Evolutionary conservation across 2,329 filamentous ascomycete species (phyloP), one percentile per base, ranked within the genome.

Genomic region (Ophiosphaerella herpotricha): DNA sequence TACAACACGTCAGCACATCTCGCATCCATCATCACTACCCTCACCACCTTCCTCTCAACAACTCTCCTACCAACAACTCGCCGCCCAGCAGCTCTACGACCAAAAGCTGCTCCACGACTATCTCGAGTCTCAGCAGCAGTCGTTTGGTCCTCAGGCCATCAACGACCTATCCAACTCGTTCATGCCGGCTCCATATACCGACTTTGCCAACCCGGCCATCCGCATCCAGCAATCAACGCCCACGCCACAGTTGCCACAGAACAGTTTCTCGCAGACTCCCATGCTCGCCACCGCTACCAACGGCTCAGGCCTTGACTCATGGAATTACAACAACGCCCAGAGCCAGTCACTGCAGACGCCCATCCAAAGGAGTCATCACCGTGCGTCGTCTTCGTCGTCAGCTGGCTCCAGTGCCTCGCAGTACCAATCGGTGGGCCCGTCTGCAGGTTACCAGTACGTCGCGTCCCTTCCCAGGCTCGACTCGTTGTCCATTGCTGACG

Each of bases 141-240:
- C 61, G 7, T 69, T 58, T 47, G 58, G 48, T 50, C 60, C 46
- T 14, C 39, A 48, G 31, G 39, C 58, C 53, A 52, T 51, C 51
- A 55, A 43, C 56, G 52, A 38, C 26, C 40, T 50, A 37, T 41
- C 63, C 42, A 60, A 61, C 48, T 60, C 64, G 55, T 71, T 64
- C 58, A 73, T 73, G 70, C 64, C 63, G 53, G 52, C 56, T 54
- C 56, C 67, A 48, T 68, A 65, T 39, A 58, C 49, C 58, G 64
- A 70, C 54, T 70, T 68, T 48, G 55, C 63, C 41, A 72, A 68
- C 48, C 73, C 73, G 43, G 57, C 70, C 26, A 74, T 75, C 52
- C 64, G 73, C 48, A 67, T 75, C 26, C 72, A 75, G 52, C 72
- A 75, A 53, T 74, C 72, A 55, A 74, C 72, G 18, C 72, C 73